Conservation (phyloP, 345 rosid genomes). For the Acer saccharum region DNA sequence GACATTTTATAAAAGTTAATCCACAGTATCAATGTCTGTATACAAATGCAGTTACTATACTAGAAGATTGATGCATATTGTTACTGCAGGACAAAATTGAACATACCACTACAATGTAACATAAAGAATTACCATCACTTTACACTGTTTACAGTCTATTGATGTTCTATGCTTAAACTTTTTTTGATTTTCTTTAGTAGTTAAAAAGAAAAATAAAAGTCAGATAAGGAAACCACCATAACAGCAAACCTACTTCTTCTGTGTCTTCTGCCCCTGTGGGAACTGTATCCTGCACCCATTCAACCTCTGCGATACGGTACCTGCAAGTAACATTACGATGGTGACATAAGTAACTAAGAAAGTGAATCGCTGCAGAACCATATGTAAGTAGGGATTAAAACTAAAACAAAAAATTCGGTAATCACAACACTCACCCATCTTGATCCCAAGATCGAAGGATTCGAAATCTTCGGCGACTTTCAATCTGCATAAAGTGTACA, state of each 20-base stretch:
- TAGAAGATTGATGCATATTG: not conserved
- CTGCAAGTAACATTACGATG: constrained; percentile 38
- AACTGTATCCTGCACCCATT: constrained; percentile 79
- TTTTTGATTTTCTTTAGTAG: not conserved
- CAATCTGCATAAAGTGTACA: constrained; percentile 50
- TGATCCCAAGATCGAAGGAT: constrained; percentile 83
- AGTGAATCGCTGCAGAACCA: not conserved
- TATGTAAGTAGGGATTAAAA: not conserved
- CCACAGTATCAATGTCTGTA: not conserved
- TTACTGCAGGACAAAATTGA: not conserved
- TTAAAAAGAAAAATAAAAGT: not conserved
- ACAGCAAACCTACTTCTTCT: constrained; percentile 49
- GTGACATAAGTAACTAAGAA: constrained; percentile 12
- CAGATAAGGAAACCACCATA: not conserved
- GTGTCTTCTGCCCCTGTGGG: constrained; percentile 47
- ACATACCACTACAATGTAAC: not conserved
- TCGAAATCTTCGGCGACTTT: constrained; percentile 83
- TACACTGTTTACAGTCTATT: not conserved
- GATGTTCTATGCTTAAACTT: not conserved
- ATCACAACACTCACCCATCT: constrained; percentile 79
- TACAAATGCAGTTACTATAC: not conserved
- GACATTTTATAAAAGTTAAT: not conserved
- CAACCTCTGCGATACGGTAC: constrained; percentile 90
- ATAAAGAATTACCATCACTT: constrained; percentile 3
- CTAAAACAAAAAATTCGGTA: not conserved